Base-by-base conservation (phyloP, 768 basidiomycete species). In the Cystofilobasidium bisporidii region DNA sequence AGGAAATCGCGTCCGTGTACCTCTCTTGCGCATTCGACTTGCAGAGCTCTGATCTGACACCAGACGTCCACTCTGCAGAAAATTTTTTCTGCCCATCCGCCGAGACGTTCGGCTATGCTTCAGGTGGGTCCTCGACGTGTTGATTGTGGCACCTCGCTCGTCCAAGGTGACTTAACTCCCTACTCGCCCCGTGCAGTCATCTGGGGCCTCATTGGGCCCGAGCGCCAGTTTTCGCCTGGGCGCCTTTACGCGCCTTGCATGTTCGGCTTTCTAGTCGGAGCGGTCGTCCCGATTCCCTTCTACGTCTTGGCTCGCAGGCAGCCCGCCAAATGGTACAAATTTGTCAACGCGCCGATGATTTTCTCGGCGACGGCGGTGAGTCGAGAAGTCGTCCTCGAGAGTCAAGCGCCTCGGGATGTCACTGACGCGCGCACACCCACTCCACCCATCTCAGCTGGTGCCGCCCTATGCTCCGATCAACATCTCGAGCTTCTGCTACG, bases 241-340 rank as follows among this genome's bases (percentile, higher is more conserved):
- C 71, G 72, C 12, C 73, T 75, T 14, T 81, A 79, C 80, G 81
- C 74, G 70, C 83, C 79, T 8, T 80, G 89, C n/a, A 73, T 81
- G 5, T 84, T 84, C 76, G 89, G 87, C 80, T 88, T 91, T 82
- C 80, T 86, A 65, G 76, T 88, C 69, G 90, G 90, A 61, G 82
- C 84, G n/a, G 57, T 86, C 64, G 78, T 84, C 1, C 89, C 91
- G 32, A 82, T 92, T 72, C 86, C 87, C 15, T 87, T 87, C 81
- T 91, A 87, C 80, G 79, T 86, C 77, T 72, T 86, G 65, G 78
- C 81, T 62, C 76, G 80, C 72, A 82, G 79, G 72, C 90, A 81
- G 79, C 86, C 87, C n/a, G 33, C 28, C 18, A 65, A 36, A n/a
- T 60, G 58, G 58, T 60, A 38, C 58, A 60, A 60, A 32, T 60